phyloP scores from a whole-genome alignment of 768 basidiomycete species.

The Tremella mesenterica region DNA sequence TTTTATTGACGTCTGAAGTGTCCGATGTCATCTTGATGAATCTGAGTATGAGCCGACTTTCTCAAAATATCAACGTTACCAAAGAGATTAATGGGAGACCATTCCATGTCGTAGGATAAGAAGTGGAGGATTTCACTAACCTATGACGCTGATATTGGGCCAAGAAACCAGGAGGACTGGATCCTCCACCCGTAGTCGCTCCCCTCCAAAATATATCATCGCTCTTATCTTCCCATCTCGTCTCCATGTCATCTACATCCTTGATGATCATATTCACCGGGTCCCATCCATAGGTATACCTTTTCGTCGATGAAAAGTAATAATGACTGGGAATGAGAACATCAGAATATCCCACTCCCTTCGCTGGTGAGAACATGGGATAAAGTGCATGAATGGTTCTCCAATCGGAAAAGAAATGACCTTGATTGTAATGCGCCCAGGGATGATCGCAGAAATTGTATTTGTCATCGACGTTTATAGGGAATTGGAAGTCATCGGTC shows the following conservation, averaged over 20 bases:
- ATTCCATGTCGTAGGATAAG: slow-evolving; percentile 5
- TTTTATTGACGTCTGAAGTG: slow-evolving; percentile 51
- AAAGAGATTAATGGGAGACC: too few relatives aligned
- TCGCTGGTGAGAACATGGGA: slow-evolving; percentile 89
- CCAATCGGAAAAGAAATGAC: slow-evolving; percentile 97
- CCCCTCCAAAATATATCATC: slow-evolving; percentile 88
- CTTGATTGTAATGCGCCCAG: slow-evolving; percentile 76
- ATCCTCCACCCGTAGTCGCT: slow-evolving; percentile 90
- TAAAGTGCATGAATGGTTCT: slow-evolving; percentile 77
- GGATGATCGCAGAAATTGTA: slow-evolving; percentile 74
- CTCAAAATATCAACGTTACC: neutral
- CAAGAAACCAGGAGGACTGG: slow-evolving; percentile 71
- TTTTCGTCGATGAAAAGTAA: slow-evolving; percentile 71
- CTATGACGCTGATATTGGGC: slow-evolving; percentile 79
- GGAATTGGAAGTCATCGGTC: slow-evolving; percentile 58
- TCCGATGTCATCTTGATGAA: slow-evolving; percentile 74
- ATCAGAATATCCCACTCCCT: slow-evolving; percentile 73
- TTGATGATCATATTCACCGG: slow-evolving; percentile 61
- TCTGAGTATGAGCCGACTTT: slow-evolving; percentile 42
- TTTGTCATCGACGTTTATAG: slow-evolving; percentile 53
- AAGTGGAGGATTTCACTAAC: slow-evolving; percentile 51
- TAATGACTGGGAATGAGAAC: slow-evolving; percentile 94
- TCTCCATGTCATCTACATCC: slow-evolving; percentile 75
- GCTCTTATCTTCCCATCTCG: slow-evolving; percentile 78
- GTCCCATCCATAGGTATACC: slow-evolving; percentile 90